phyloP scores from a whole-genome alignment of 1,284 basidiomycete species.

The Rhodotorula mucilaginosa region DNA sequence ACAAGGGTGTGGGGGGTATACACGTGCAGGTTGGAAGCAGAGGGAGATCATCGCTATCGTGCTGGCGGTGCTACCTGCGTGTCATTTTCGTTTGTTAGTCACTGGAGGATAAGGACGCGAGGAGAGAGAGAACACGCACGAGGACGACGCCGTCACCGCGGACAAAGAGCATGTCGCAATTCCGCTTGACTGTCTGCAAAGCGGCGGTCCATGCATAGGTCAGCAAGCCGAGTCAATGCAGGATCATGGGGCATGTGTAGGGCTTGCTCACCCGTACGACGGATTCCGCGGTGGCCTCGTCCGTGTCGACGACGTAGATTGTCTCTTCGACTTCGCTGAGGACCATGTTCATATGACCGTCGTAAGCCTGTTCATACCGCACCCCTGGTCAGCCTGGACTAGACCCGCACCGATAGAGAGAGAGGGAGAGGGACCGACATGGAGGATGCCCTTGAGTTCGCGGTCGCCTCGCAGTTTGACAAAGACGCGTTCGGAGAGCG shows the following conservation, averaged over 20 bases:
- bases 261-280: conserved; percentile 50
- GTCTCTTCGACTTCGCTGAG: conserved; percentile 93
- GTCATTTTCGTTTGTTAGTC: background rate
- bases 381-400: no score
- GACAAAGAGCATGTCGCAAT: conserved; percentile 97
- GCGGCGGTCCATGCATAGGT: no score
- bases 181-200: conserved; percentile 80
- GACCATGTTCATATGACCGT: conserved; percentile 99
- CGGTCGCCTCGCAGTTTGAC: conserved; percentile 95
- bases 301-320: conserved; percentile 78
- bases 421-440: conserved; percentile 60
- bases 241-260: background rate
- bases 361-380: conserved; percentile 71
- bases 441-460: conserved; percentile 85
- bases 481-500: conserved; percentile 91
- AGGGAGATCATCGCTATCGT: conserved; percentile 21
- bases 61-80: conserved; percentile 38
- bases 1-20: conserved; percentile 2
- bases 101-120: background rate
- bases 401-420: background rate
- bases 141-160: conserved; percentile 71
- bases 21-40: background rate
- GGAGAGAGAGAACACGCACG: conserved; percentile 15
- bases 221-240: no score
- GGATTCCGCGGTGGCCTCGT: conserved; percentile 52